Evolutionary conservation across 1,139 yeast species (phyloP).

Genomic region (Blastobotrys serpentis): DNA sequence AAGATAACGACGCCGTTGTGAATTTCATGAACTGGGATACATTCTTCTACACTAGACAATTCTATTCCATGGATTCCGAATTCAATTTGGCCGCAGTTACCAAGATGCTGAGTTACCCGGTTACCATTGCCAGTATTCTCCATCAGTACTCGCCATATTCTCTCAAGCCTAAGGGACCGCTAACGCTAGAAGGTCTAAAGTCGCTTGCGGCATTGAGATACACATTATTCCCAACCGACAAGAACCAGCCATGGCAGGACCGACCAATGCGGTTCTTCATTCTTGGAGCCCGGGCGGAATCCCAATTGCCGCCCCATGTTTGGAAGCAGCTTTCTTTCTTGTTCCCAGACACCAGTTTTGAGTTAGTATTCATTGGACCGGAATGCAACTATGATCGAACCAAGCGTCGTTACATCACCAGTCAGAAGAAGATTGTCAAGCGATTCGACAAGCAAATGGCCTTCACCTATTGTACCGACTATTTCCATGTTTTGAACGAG

Average conservation of each 20-base stretch:
- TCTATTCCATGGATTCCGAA: constrained; percentile 94
- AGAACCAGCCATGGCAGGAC: constrained; percentile 59
- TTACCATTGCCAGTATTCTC: constrained; percentile 79
- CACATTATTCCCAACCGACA: constrained; percentile 75
- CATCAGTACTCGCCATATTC: constrained; percentile 85
- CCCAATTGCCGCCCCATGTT: constrained; percentile 89
- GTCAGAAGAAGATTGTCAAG: constrained; percentile 63
- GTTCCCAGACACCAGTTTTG: constrained; percentile 79
- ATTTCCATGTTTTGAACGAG: constrained; percentile 86
- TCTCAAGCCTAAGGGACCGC: constrained; percentile 78
- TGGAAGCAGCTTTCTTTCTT: constrained; percentile 92
- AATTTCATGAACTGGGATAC: constrained; percentile 90
- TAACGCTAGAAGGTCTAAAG: constrained; percentile 88
- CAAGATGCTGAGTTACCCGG: constrained; percentile 88
- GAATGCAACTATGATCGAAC: constrained; percentile 76
- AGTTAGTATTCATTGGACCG: constrained; percentile 91
- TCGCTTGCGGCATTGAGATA: constrained; percentile 89
- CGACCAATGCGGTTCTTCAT: constrained; percentile 88
- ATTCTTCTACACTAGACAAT: constrained; percentile 87
- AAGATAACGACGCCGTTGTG: constrained; percentile 72
- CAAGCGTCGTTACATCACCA: constrained; percentile 52
- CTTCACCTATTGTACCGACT: constrained; percentile 81
- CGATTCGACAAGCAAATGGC: constrained; percentile 75
- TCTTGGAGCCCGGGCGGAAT: constrained; percentile 89
- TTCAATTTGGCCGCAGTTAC: constrained; percentile 94